A percentile compares a stretch with the other conserved stretches of the same genome.
Conservation (phyloP, 441 rosid genomes). For the Raphanus hybrid region DNA sequence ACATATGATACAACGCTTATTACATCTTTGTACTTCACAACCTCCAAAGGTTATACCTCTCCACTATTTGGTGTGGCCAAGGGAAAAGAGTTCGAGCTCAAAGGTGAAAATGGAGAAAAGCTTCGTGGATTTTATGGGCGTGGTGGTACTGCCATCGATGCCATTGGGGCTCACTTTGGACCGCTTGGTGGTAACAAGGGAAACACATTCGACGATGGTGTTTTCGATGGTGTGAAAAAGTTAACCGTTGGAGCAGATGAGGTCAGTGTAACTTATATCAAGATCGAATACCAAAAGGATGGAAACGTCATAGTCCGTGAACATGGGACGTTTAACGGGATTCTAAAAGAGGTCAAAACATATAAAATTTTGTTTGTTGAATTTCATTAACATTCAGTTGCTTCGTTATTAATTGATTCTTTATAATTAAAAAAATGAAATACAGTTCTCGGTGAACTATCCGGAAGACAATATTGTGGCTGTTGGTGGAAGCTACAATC, state of each 20-base stretch:
- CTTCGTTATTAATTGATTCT: not conserved
- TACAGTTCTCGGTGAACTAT: conserved; percentile 25
- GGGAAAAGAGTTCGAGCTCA: not conserved
- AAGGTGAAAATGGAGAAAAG: conserved; percentile 5
- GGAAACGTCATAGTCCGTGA: not conserved
- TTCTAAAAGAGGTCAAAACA: not conserved
- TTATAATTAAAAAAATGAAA: not conserved
- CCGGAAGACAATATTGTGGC: conserved; percentile 20
- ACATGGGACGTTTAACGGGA: not conserved
- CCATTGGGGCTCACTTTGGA: conserved; percentile 14
- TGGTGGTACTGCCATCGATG: conserved; percentile 34
- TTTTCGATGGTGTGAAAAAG: not conserved
- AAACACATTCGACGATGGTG: not conserved
- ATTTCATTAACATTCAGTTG: not conserved
- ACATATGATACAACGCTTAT: not conserved
- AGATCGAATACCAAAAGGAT: not conserved
- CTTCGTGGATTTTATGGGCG: conserved; percentile 40
- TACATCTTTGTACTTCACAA: not conserved
- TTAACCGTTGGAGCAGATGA: not conserved
- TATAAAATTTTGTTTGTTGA: not conserved
- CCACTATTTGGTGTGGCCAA: not conserved
- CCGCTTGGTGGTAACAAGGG: conserved; percentile 1
- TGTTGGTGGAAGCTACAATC: conserved; percentile 37
- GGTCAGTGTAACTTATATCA: not conserved
- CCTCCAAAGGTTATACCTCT: not conserved